Evolutionary conservation across 2,329 filamentous ascomycete genomes (phyloP).

Genomic region (Ilyonectria mors-panacis): DNA sequence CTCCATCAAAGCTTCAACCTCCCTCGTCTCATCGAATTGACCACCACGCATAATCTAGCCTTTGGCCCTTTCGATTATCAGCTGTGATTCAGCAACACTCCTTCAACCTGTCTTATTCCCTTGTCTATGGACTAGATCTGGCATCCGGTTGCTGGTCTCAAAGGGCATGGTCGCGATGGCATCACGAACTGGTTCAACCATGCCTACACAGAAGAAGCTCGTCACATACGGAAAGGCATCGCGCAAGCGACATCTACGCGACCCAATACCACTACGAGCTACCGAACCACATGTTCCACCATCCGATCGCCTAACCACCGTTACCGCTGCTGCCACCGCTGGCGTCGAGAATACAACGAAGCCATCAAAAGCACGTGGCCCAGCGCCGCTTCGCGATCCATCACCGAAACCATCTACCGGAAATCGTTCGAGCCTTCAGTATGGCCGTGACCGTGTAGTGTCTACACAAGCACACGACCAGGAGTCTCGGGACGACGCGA

Average conservation of each 20-base stretch:
- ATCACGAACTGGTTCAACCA: constrained; percentile 40
- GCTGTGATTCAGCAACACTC: constrained; percentile 13
- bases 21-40: constrained; percentile 1
- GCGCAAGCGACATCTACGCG: constrained; percentile 43
- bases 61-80: constrained; percentile 9
- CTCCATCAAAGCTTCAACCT: constrained; percentile 15
- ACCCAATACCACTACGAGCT: constrained; percentile 41
- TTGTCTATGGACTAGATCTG: constrained; percentile 32
- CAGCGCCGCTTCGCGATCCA: constrained; percentile 38
- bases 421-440: constrained; percentile 21
- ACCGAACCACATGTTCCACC: constrained; percentile 34
- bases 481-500: constrained; percentile 34
- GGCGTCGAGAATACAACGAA: constrained; percentile 30
- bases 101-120: not conserved
- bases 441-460: constrained; percentile 19
- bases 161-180: constrained; percentile 35
- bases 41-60: not conserved
- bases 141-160: constrained; percentile 21
- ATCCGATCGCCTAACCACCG: constrained; percentile 26
- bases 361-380: constrained; percentile 32
- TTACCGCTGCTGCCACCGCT: constrained; percentile 10
- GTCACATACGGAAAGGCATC: constrained; percentile 49
- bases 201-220: constrained; percentile 43
- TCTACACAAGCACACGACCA: constrained; percentile 20
- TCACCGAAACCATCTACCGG: constrained; percentile 27